These are phyloP conservation scores for Pichia membranifaciens DNA, from an alignment of 805 yeast species.

Conservation along the genomic window DNA sequence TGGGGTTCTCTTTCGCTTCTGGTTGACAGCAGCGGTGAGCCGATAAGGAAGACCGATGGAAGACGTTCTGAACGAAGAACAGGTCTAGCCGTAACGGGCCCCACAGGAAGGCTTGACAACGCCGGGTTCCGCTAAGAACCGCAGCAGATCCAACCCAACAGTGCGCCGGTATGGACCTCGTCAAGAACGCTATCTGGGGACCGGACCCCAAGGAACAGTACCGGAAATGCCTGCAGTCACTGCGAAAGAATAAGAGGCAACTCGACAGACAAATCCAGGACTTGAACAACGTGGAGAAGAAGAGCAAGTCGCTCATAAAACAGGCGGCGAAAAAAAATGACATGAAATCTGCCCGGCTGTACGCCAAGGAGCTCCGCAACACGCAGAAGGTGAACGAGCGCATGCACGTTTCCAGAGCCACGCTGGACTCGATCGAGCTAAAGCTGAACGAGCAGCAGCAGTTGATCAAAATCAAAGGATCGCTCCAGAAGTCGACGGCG, in stretches of 20 bases:
- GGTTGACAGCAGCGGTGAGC: too few relatives aligned
- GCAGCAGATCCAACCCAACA: too few relatives aligned
- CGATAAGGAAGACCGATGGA: too few relatives aligned
- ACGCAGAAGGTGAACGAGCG: slow-evolving; percentile 69
- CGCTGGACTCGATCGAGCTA: slow-evolving; percentile 78
- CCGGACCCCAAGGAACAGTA: slow-evolving; percentile 92
- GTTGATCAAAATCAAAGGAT: slow-evolving; percentile 73
- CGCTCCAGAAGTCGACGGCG: slow-evolving; percentile 69
- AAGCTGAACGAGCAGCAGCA: slow-evolving; percentile 90
- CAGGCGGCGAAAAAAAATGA: slow-evolving; percentile 74
- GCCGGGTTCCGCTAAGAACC: too few relatives aligned
- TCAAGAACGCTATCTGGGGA: slow-evolving; percentile 89
- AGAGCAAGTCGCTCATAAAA: slow-evolving; percentile 72
- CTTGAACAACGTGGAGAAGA: slow-evolving; percentile 54
- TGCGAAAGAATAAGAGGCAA: slow-evolving; percentile 81
- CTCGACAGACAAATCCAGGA: slow-evolving; percentile 71
- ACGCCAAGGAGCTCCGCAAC: slow-evolving; percentile 76
- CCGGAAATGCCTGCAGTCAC: slow-evolving; percentile 68
- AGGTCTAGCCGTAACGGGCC: too few relatives aligned
- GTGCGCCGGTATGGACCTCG: slow-evolving; percentile 64
- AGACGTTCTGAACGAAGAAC: too few relatives aligned
- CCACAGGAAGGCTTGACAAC: too few relatives aligned
- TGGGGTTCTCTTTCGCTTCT: too few relatives aligned
- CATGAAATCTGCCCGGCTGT: slow-evolving; percentile 62
- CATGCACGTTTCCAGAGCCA: slow-evolving; percentile 75